Evolutionary conservation across 2,329 filamentous ascomycete genomes (phyloP).

Genomic region (Eutypella sp.): DNA sequence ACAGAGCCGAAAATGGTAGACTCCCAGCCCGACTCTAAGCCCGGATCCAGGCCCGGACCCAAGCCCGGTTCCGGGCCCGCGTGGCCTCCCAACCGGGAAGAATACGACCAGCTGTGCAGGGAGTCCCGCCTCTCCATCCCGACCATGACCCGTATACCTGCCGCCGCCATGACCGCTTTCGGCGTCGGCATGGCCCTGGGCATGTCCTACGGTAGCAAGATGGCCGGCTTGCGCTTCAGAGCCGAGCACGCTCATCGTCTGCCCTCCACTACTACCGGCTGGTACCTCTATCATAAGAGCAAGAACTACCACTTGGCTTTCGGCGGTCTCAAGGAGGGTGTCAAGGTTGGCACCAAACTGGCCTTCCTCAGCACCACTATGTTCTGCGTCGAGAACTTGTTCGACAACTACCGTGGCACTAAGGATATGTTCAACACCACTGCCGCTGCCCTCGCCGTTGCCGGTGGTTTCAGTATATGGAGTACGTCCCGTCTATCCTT

Average conservation of each 20-base stretch:
- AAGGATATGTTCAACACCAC: conserved; percentile 78
- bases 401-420: conserved; percentile 65
- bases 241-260: conserved; percentile 96
- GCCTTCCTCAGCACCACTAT: conserved; percentile 71
- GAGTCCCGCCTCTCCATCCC: conserved; percentile 57
- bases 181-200: conserved; percentile 67
- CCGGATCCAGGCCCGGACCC: conserved; percentile 10
- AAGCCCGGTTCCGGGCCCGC: conserved; percentile 7
- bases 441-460: conserved; percentile 76
- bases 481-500: no score
- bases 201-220: conserved; percentile 65
- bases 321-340: conserved; percentile 72
- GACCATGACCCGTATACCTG: conserved; percentile 59
- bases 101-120: conserved; percentile 29
- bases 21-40: background rate
- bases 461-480: conserved; percentile 81
- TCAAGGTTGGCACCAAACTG: conserved; percentile 67
- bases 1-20: no score
- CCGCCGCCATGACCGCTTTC: conserved; percentile 60
- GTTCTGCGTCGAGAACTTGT: conserved; percentile 76
- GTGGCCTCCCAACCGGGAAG: conserved; percentile 20
- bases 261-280: conserved; percentile 74
- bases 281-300: conserved; percentile 98
- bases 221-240: conserved; percentile 76
- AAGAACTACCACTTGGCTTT: conserved; percentile 88